Percentiles rank a stretch among this genome's conserved stretches.
phyloP scores from a whole-genome alignment of 257 asterid genomes.

The Solanum ossicruentum region DNA sequence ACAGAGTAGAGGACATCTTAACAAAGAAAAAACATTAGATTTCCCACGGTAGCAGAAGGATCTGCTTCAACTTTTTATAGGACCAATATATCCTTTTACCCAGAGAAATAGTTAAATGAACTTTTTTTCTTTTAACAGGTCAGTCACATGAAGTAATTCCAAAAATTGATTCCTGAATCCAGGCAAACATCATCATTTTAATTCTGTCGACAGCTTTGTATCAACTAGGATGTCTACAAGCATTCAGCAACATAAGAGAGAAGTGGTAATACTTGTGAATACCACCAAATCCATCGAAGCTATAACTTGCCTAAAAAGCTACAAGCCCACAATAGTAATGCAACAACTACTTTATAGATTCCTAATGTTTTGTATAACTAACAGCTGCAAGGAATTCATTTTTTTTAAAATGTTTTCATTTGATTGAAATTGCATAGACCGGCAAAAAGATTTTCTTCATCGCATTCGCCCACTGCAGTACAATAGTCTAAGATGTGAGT shows the following conservation, averaged over 20 bases:
- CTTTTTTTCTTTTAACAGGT: not conserved
- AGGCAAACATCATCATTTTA: not conserved
- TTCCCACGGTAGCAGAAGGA: not conserved
- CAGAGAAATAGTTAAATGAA: not conserved
- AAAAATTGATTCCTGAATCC: not conserved
- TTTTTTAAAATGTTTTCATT: not conserved
- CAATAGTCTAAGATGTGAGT: not conserved
- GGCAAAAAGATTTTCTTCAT: not conserved
- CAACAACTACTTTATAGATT: not conserved
- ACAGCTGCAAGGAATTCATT: not conserved
- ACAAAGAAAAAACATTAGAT: not conserved
- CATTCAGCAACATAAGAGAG: not conserved
- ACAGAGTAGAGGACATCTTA: not conserved
- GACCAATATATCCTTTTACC: not conserved
- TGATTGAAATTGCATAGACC: not conserved
- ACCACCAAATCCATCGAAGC: not conserved
- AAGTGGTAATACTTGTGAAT: not conserved
- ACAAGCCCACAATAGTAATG: not conserved
- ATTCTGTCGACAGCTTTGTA: not conserved
- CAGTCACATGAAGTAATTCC: not conserved
- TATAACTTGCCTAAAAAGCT: not conserved
- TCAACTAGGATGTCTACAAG: not conserved
- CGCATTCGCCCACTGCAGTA: not conserved
- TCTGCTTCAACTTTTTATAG: not conserved
- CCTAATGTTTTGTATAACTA: not conserved